phyloP scores from a whole-genome alignment of 169 alveolate species.

The Fabrea salina region DNA sequence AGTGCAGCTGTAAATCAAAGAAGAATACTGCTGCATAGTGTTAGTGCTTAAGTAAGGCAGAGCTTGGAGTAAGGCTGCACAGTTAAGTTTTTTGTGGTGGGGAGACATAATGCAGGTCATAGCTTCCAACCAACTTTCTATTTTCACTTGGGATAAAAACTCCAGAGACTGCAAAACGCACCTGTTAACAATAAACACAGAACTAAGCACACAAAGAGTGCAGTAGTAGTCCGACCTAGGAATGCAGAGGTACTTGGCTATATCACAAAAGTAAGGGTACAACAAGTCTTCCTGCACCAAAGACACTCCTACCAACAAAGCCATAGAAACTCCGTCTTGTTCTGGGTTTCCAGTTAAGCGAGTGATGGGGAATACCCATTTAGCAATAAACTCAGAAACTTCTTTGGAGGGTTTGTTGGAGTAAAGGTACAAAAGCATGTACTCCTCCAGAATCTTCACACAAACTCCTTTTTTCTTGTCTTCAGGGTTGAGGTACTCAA shows the following conservation, averaged over 20 bases:
- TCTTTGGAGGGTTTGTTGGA: neutral
- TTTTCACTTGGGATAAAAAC: neutral
- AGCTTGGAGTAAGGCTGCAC: neutral
- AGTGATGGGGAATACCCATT: neutral
- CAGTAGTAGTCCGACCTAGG: neutral
- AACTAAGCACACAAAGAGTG: neutral
- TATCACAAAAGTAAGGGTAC: neutral
- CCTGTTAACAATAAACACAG: neutral
- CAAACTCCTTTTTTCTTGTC: neutral
- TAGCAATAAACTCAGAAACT: neutral
- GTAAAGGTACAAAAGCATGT: neutral
- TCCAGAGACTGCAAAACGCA: neutral
- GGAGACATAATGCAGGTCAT: neutral
- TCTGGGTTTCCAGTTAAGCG: neutral
- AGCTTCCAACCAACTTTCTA: neutral
- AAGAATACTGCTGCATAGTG: neutral
- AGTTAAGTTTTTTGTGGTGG: neutral
- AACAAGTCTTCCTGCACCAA: neutral
- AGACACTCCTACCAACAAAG: neutral
- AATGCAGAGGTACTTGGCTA: neutral
- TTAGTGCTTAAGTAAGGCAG: neutral
- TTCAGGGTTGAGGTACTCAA: neutral
- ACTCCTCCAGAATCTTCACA: conserved; percentile 3
- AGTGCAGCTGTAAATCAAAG: neutral
- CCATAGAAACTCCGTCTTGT: neutral